Base-by-base conservation (phyloP, 768 basidiomycete species). In the Hemileccinum rubropunctum region DNA sequence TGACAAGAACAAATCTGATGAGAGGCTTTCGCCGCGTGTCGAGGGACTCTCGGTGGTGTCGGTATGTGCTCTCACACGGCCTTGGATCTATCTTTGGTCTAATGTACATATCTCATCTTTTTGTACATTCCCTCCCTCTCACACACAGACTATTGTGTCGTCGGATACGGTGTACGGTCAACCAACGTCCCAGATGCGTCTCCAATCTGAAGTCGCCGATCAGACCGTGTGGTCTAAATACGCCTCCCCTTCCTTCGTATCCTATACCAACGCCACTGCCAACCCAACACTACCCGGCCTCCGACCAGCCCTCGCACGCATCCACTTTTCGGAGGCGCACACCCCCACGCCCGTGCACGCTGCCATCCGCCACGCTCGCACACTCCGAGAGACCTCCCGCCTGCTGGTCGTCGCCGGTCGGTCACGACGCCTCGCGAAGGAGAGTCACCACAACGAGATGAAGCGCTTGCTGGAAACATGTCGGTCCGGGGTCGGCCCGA, bases 161-260 rank as follows among this genome's bases (percentile, higher is more conserved):
- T 78, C 79, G 0, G 88, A 91, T 61, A 90, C 89, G 0, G 73
- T 86, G 12, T 91, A 92, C 53, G 85, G 80, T 1, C 75, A 79
- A 41, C 70, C 71, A 2, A 81, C 76, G 41, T 86, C 87, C 0
- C 79, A 86, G 55, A 81, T 76, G 20, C 77, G 77, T 6, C 58
- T 95, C 53, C 83, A 86, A 53, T 92, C 89, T 1, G 86, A 90
- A 47, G 90, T 86, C 0, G 93, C 91, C 0, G 95, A 98, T 63
- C 82, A 83, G 54, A 72, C 93, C 41, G 65, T 76, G 1, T 95
- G 93, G 91, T 69, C 70, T 1, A 79, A 74, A 44, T 92, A 84
- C 60, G 75, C 81, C 1, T 52, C 70, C 2, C 28, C 11, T 12
- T 30, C 28, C 11, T 30, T 23, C 23, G 23, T 3, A 23, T 23